Conservation (phyloP, 1,284 basidiomycete genomes). For the Heimioporus retisporus region DNA sequence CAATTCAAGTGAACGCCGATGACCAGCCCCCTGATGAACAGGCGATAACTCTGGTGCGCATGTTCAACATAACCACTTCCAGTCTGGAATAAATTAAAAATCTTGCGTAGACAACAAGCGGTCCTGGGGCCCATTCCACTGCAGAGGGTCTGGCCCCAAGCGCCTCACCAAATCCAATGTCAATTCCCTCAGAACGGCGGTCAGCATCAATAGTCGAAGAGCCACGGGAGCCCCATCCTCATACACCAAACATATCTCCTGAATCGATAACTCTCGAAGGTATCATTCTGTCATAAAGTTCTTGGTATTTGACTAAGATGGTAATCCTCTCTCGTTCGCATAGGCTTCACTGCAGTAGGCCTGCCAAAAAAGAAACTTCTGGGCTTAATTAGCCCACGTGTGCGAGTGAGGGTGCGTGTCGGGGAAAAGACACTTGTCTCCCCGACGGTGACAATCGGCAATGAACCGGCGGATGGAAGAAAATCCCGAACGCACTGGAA, state of each 20-base stretch:
- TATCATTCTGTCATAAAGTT: background rate
- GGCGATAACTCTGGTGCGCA: background rate
- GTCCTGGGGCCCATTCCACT: background rate
- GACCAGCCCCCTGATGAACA: background rate
- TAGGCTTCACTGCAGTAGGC: background rate
- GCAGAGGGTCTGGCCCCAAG: background rate
- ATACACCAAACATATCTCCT: background rate
- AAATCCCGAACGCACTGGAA: no score
- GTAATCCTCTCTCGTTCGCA: background rate
- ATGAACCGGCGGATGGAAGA: no score
- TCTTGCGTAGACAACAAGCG: no score
- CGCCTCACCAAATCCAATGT: background rate
- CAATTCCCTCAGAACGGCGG: background rate
- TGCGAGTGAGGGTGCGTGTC: background rate
- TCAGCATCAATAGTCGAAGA: background rate
- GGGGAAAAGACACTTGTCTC: background rate
- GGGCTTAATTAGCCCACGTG: background rate
- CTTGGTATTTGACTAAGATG: background rate
- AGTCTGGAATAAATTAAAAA: no score
- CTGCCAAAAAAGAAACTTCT: background rate
- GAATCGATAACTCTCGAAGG: background rate
- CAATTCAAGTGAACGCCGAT: background rate
- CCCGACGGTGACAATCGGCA: no score
- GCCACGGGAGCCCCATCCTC: background rate
- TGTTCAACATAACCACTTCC: background rate